Base-by-base conservation (phyloP, 202 grass and related monocot species). In the Bolboschoenoplectus hybrid region DNA sequence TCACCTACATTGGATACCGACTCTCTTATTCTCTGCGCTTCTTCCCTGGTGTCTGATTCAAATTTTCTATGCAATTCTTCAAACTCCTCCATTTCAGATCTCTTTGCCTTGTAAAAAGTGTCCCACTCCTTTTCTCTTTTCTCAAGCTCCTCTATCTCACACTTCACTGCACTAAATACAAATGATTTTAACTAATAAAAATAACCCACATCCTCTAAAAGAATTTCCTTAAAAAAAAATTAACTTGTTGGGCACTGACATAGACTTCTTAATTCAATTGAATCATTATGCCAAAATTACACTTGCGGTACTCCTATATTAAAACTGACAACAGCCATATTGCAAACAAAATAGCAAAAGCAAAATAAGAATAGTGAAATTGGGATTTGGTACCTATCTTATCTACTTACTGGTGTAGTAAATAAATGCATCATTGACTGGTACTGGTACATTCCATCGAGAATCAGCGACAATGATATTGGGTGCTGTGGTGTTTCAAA, bases 71-170 rank as follows among this genome's bases (percentile, higher is more conserved):
- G 81, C 86, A 74, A 72, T 13, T 64, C 85, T 70, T 67, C 88
- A 84, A 92, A 98, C 74, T 93, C 85, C 83, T 90, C 90, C 91
- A 95, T 92, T 85, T 95, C 91, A 74, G 84, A 88, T 70, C 80
- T 90, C 85, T 90, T 92, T 65, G 58, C 69, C 60, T 86, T 63
- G 70, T 90, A 95, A 81, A 93, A 95, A 56, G 71, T 63, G 85
- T 93, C 93, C 91, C 89, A 88, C 26, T 93, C 78, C 60, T 86
- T 92, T 81, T 91, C 95, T 85, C 58, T 89, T 67, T 55, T 57
- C 56, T 88, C 72, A 45, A 87, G 87, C 85, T 92, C 95, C 79
- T 92, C 93, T 73, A 87, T 93, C 85, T 88, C 87, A 53, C 62
- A 26, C 81, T 85, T 95, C 81, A 93, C 87, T 45, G 71, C 85